Evolutionary conservation across 805 yeast species (phyloP).

Genomic region (Saturnispora sanitii): DNA sequence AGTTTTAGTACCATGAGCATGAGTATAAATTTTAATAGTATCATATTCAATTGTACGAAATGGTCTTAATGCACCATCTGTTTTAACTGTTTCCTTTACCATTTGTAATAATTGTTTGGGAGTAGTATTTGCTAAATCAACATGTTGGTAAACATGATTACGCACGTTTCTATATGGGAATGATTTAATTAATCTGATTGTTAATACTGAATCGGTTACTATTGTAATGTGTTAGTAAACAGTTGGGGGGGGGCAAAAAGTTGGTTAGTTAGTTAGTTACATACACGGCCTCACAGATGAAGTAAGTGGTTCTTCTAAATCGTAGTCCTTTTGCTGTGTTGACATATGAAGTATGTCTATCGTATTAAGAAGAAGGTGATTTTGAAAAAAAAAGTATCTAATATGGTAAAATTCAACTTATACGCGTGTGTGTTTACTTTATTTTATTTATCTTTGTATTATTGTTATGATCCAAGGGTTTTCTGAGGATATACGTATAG

Average conservation of each 20-base stretch:
- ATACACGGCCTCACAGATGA: constrained; percentile 61
- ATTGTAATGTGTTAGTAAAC: background rate
- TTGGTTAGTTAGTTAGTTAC: constrained; percentile 14
- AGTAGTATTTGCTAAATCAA: constrained; percentile 62
- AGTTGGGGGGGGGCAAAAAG: background rate
- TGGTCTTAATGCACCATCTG: constrained; percentile 66
- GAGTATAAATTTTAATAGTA: constrained; percentile 77
- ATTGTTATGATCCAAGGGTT: no score
- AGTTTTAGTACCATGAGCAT: constrained; percentile 91
- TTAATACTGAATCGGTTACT: constrained; percentile 61
- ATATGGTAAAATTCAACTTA: no score
- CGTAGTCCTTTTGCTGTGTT: constrained; percentile 29
- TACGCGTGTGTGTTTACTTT: no score
- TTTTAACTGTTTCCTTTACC: constrained; percentile 34
- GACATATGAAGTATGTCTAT: constrained; percentile 5
- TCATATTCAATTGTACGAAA: constrained; percentile 69
- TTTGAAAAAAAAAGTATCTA: no score
- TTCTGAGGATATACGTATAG: no score
- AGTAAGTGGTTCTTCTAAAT: constrained; percentile 64
- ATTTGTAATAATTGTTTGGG: constrained; percentile 52
- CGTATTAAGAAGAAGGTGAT: no score
- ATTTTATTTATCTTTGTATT: no score
- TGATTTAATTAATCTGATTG: constrained; percentile 81
- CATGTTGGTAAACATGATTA: constrained; percentile 56
- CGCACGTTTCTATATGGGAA: constrained; percentile 86